Evolutionary conservation across 2,329 filamentous ascomycete genomes (phyloP), one percentile per base, ranked within the genome.

Genomic region (Colletotrichum truncatum): DNA sequence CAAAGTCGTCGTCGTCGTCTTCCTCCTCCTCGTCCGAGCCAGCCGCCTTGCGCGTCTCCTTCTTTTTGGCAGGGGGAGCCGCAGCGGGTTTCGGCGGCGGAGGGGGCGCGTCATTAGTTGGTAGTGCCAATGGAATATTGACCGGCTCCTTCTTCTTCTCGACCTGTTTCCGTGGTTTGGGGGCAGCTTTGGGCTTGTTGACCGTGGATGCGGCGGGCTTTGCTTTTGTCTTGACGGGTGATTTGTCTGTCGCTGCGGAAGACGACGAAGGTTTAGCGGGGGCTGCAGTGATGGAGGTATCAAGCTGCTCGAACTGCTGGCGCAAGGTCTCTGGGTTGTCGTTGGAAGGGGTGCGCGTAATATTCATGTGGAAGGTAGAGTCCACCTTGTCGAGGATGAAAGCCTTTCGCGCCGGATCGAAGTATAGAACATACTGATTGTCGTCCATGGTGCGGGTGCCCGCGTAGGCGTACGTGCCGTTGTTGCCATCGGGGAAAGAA

Each of bases 321-420:
- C 87, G 84, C 39, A 97, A 82, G 71, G 85, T 87, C 28, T 87
- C 85, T 56, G 84, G 78, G 69, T 93, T 87, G 57, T 84, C 81
- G 71, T 91, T 90, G 69, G 84, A 86, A 3, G 91, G 92, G 12
- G 89, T 89, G 59, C 85, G 88, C 55, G 87, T 89, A 57, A 97
- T 80, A 76, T 97, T 98, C 90, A 97, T 94, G 73, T 93, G 90
- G 78, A 97, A 91, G 38, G 90, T 89, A n/a, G 90, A 91, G 74
- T 93, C 88, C 58, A 98, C 82, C 54, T 89, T 89, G 80, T 98
- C 93, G 58, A 98, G 85, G 26, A 96, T 89, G 70, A 96, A 96
- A 60, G 86, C 90, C 73, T 95, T 89, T 55, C 88, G 89, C 16
- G 84, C 81, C 8, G 90, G 84, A 76, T 97, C 92, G 73, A 95